Conservation (phyloP, 2,329 filamentous ascomycete genomes). For the Cercospora canescens region DNA sequence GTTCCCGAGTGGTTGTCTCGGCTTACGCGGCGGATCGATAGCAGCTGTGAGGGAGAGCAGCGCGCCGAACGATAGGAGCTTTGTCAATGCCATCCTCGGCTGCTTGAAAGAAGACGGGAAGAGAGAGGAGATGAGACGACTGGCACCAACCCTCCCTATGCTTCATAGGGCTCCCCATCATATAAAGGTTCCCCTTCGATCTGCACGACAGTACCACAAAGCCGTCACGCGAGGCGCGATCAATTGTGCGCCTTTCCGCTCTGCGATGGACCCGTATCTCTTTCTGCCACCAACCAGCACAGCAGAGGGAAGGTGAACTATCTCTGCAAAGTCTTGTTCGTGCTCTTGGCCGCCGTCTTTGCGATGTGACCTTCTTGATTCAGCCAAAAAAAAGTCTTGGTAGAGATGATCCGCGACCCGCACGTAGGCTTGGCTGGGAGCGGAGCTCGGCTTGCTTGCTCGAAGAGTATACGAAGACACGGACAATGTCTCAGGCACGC, state of each 20-base stretch:
- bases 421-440: neutral
- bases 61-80: conserved; percentile 5
- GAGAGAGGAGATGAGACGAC: neutral
- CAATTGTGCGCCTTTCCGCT: neutral
- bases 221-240: conserved; percentile 1
- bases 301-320: neutral
- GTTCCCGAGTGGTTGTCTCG: conserved; percentile 20
- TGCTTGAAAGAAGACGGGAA: neutral
- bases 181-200: conserved; percentile 1
- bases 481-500: neutral
- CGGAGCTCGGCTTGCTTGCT: conserved; percentile 10
- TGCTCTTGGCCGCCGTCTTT: conserved; percentile 10
- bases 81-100: conserved; percentile 12
- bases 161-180: neutral
- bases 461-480: conserved; percentile 1
- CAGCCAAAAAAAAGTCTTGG: conserved; percentile 13
- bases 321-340: neutral
- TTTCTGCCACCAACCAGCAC: conserved; percentile 9
- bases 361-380: conserved; percentile 17
- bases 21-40: conserved; percentile 20
- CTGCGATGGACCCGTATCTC: neutral
- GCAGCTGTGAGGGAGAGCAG: conserved; percentile 17
- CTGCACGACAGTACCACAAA: neutral
- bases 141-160: neutral
- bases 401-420: neutral